Evolutionary conservation across 176 grass and related monocot genomes (phyloP).

Genomic region (Oryza meridionalis): DNA sequence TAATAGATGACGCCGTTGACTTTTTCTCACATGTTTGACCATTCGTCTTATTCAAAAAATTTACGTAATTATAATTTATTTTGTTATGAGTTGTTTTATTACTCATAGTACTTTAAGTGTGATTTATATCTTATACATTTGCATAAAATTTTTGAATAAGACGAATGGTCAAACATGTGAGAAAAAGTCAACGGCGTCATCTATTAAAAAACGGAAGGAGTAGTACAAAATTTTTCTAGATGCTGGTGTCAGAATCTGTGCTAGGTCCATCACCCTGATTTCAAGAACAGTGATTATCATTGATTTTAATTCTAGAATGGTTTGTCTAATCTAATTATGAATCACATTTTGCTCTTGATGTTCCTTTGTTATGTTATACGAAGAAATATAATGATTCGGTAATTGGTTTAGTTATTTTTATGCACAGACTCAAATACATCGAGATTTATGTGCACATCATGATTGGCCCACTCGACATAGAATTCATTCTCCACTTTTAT

Average conservation of each 20-base stretch:
- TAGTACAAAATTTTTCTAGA: not conserved
- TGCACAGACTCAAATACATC: not conserved
- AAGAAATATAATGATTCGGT: not conserved
- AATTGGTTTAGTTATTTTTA: not conserved
- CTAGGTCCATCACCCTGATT: not conserved
- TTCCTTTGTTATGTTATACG: not conserved
- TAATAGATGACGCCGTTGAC: no score
- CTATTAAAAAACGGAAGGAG: no score
- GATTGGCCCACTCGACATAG: not conserved
- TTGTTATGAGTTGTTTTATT: no score
- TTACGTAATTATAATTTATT: no score
- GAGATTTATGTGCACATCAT: conserved; percentile 9
- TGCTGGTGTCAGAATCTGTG: not conserved
- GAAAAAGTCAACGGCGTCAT: no score
- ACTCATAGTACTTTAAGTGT: no score
- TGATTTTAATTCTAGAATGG: not conserved
- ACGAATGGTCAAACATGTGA: no score
- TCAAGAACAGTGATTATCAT: not conserved
- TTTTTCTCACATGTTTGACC: no score
- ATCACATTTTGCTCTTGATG: not conserved
- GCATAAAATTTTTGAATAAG: no score
- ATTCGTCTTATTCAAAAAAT: no score
- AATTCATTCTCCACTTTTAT: conserved; percentile 22
- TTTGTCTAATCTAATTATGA: not conserved
- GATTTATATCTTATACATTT: no score